Evolutionary conservation across 345 rosid species (phyloP).

Genomic region (Luvunga scandens): DNA sequence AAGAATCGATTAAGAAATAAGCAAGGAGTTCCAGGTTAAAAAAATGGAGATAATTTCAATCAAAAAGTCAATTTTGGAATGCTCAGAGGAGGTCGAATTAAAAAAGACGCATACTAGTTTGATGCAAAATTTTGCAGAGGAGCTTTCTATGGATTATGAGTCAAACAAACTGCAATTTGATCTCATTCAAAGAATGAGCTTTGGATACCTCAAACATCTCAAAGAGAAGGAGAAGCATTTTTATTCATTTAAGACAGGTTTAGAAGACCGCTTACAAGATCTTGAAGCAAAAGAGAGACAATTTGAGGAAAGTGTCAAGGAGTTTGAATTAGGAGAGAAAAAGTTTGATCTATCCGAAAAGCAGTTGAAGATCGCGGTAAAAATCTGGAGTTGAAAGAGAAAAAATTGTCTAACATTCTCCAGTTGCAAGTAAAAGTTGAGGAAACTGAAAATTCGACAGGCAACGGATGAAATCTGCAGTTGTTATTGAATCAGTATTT

Average conservation of each 20-base stretch:
- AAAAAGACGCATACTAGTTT: conserved; percentile 21
- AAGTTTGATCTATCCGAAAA: background rate
- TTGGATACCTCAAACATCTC: conserved; percentile 16
- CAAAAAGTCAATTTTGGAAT: conserved; percentile 17
- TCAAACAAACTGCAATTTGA: conserved; percentile 15
- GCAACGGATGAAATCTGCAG: conserved; percentile 40
- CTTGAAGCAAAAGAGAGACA: conserved; percentile 20
- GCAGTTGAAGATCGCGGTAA: conserved; percentile 16
- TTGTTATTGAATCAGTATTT: conserved; percentile 42
- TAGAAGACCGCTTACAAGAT: conserved; percentile 16
- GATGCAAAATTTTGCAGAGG: background rate
- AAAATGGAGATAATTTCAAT: conserved; percentile 17
- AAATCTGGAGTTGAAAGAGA: conserved; percentile 18
- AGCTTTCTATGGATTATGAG: background rate
- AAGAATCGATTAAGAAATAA: too few species aligned
- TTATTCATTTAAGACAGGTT: background rate
- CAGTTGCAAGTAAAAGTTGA: conserved; percentile 25
- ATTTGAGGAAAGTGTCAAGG: conserved; percentile 8
- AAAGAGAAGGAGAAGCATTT: conserved; percentile 25
- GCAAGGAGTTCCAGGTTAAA: too few species aligned
- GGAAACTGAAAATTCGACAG: conserved; percentile 27
- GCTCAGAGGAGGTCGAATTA: conserved; percentile 7
- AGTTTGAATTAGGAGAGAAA: conserved; percentile 26
- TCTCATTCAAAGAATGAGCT: conserved; percentile 5
- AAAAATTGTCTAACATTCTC: background rate